Percentiles rank a stretch among this genome's conserved stretches.
phyloP scores from a whole-genome alignment of 306 rosid species.

The Quercus parvula region DNA sequence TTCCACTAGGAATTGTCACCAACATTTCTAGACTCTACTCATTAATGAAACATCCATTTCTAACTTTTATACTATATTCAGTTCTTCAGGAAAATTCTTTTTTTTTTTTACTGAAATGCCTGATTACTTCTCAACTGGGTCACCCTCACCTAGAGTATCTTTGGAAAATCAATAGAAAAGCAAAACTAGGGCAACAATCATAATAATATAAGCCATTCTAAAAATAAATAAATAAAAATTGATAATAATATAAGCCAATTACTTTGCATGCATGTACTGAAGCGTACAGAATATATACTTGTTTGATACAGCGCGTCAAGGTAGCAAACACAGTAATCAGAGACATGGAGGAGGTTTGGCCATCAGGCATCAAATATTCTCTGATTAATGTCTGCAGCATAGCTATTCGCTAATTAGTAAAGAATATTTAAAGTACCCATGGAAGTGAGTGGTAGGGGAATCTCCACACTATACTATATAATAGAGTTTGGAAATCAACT shows the following conservation, averaged over 20 bases:
- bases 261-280: background rate
- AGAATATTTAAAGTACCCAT: background rate
- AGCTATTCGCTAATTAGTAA: background rate
- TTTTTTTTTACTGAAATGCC: background rate
- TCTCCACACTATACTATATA: background rate
- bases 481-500: background rate
- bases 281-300: background rate
- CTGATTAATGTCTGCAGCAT: background rate
- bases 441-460: background rate
- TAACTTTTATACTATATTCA: background rate
- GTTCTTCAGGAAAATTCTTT: no score
- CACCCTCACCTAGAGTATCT: background rate
- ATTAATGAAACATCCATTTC: conserved; percentile 1
- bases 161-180: background rate
- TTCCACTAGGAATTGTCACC: background rate
- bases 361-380: conserved; percentile 3
- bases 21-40: background rate
- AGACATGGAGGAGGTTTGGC: conserved; percentile 4
- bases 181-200: background rate
- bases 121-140: background rate
- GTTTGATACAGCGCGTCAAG: background rate
- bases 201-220: background rate
- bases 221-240: no score
- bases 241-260: background rate
- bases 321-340: background rate